These are phyloP conservation scores for Rhizodiscina lignyota DNA, from an alignment of 495 filamentous ascomycete genomes.

Conservation along the genomic window DNA sequence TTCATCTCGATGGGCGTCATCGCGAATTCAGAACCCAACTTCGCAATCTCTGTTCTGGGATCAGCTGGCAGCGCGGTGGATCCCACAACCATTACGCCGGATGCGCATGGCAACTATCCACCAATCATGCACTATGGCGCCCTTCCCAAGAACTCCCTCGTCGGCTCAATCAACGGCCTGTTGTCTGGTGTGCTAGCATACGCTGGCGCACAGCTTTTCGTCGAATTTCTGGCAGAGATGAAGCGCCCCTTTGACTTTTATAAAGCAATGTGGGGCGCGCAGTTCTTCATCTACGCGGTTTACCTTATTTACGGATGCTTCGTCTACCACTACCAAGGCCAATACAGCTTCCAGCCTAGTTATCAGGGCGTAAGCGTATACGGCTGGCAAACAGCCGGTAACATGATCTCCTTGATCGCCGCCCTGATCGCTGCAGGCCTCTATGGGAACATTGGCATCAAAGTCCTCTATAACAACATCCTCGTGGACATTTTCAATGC, in stretches of 20 bases:
- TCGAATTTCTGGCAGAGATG: conserved; percentile 54
- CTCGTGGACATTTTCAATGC: conserved; percentile 36
- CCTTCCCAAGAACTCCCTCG: conserved; percentile 12
- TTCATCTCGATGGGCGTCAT: conserved; percentile 35
- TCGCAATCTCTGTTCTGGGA: conserved; percentile 23
- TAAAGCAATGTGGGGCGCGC: conserved; percentile 40
- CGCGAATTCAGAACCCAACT: conserved; percentile 31
- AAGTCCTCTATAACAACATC: conserved; percentile 46
- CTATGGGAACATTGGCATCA: conserved; percentile 54
- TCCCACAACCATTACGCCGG: conserved; percentile 3
- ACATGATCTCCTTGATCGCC: conserved; percentile 34
- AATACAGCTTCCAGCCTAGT: conserved; percentile 35
- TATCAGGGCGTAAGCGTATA: conserved; percentile 32
- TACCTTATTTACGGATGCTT: conserved; percentile 34
- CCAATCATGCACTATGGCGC: conserved; percentile 21
- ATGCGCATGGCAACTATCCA: conserved; percentile 12
- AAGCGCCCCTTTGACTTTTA: conserved; percentile 43
- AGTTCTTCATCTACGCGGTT: conserved; percentile 16
- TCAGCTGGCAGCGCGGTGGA: conserved; percentile 24
- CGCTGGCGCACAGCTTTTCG: conserved; percentile 43
- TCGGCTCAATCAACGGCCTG: conserved; percentile 36
- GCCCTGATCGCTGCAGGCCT: conserved; percentile 39
- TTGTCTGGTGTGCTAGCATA: conserved; percentile 44
- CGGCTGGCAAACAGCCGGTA: conserved; percentile 36
- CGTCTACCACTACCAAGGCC: conserved; percentile 41